These are phyloP conservation scores for Tubosaeta sp. DNA, from an alignment of 768 basidiomycete genomes.

Conservation along the genomic window DNA sequence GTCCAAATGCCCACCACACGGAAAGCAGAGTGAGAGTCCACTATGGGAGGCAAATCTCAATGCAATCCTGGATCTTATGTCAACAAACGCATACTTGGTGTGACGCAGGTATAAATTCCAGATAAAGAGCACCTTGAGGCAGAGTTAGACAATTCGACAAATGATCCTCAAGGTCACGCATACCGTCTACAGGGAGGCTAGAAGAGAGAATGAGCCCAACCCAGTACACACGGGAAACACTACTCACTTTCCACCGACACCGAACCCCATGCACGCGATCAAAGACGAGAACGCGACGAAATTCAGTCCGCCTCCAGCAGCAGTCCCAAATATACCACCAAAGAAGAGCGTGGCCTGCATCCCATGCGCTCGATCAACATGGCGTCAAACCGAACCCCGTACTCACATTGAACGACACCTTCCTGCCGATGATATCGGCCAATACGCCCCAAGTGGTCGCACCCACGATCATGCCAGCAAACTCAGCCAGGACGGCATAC, in stretches of 20 bases:
- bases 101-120: conserved; percentile 42
- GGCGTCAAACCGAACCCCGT: not conserved
- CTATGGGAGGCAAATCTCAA: conserved; percentile 18
- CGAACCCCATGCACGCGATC: conserved; percentile 45
- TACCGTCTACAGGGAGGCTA: conserved; percentile 47
- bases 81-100: conserved; percentile 29
- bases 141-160: not conserved
- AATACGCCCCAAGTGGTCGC: conserved; percentile 47
- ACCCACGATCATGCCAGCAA: conserved; percentile 46
- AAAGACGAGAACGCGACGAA: conserved; percentile 45
- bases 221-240: conserved; percentile 11
- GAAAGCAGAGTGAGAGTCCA: conserved; percentile 55
- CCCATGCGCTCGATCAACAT: not conserved
- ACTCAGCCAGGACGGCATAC: conserved; percentile 45
- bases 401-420: conserved; percentile 40
- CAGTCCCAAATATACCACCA: conserved; percentile 47
- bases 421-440: conserved; percentile 47
- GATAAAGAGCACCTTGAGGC: conserved; percentile 39
- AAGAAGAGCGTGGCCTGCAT: conserved; percentile 33
- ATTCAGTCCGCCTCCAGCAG: conserved; percentile 43
- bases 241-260: conserved; percentile 49
- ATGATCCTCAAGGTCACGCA: conserved; percentile 2
- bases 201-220: conserved; percentile 11
- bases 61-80: not conserved
- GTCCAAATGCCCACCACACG: conserved; percentile 50